These are phyloP conservation scores for Pyricularia sp. DNA, from an alignment of 2,329 filamentous ascomycete genomes.

Conservation along the genomic window DNA sequence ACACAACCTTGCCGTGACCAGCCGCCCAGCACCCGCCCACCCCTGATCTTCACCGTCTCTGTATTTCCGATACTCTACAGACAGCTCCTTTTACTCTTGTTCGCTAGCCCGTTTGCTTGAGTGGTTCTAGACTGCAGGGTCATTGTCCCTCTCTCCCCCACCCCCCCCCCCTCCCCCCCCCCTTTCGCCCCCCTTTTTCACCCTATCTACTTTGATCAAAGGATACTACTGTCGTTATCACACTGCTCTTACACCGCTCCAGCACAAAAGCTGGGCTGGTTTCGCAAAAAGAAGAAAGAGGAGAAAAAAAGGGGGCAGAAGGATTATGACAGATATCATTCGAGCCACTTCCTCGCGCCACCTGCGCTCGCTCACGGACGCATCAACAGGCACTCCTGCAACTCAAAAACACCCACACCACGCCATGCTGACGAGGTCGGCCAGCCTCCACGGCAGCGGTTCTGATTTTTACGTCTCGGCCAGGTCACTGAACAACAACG, in stretches of 20 bases:
- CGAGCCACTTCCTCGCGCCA: neutral
- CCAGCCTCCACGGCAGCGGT: neutral
- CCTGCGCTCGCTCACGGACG: neutral
- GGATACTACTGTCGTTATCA: neutral
- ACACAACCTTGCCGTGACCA: neutral
- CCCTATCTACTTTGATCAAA: neutral
- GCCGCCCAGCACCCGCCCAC: neutral
- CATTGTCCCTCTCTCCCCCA: slow-evolving; percentile 5
- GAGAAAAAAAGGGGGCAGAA: neutral
- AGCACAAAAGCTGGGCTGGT: neutral
- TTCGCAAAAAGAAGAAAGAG: neutral
- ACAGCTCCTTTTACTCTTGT: neutral
- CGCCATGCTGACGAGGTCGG: slow-evolving; percentile 3
- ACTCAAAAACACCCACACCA: neutral
- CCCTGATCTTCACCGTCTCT: neutral
- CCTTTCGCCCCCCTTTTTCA: neutral
- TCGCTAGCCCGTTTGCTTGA: neutral
- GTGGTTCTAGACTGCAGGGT: slow-evolving; percentile 14
- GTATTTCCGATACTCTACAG: neutral
- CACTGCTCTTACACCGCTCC: neutral
- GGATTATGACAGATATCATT: neutral
- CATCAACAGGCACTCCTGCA: neutral
- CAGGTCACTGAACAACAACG: neutral
- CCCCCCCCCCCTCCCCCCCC: neutral
- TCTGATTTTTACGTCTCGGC: neutral